Evolutionary conservation across 306 rosid genomes (phyloP), one percentile per base, ranked within the genome.

Genomic region (Ormosia semicastrata): DNA sequence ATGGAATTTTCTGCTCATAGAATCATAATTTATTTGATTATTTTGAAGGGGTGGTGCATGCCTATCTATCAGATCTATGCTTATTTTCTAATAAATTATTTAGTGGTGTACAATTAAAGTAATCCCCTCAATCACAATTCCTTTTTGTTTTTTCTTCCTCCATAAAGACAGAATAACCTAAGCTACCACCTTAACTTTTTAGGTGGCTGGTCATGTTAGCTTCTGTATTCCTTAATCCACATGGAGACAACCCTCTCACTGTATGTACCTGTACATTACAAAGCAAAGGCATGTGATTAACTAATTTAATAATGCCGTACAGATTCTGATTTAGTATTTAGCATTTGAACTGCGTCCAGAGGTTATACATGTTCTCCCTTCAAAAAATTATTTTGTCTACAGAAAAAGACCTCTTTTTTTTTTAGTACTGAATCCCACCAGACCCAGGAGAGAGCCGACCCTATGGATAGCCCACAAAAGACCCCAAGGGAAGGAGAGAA

Each of bases 91-190:
- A 64, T 71, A 47, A 8, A 37, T 29, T 44, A 83, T 3, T 68
- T 15, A 80, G 87, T 86, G 87, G 85, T 81, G 75, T 65, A 71
- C 10, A 66, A 71, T 76, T 76, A 86, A 86, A 86, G 85, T 76
- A 66, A 83, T 49, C 59, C 49, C 30, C 77, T 75, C 66, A 8
- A 49, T 66, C 74, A 54, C 7, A 40, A 46, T 41, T 71, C 68
- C 43, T 64, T 64, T 80, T 79, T 62, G 59, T 29, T 75, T 77
- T 54, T 83, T 67, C 10, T 56, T 75, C 39, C 62, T 71, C 49
- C 30, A 60, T 24, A 57, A 14, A 69, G 80, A 86, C 68, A 86
- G 62, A 79, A 80, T 39, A 43, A 63, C 43, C 49, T 52, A 76
- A 76, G 74, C 74, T 62, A 77, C 64, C 75, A 59, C 71, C 64